These are phyloP conservation scores for Cryptosporidium felis DNA, from an alignment of 169 alveolate genomes.

Conservation along the genomic window DNA sequence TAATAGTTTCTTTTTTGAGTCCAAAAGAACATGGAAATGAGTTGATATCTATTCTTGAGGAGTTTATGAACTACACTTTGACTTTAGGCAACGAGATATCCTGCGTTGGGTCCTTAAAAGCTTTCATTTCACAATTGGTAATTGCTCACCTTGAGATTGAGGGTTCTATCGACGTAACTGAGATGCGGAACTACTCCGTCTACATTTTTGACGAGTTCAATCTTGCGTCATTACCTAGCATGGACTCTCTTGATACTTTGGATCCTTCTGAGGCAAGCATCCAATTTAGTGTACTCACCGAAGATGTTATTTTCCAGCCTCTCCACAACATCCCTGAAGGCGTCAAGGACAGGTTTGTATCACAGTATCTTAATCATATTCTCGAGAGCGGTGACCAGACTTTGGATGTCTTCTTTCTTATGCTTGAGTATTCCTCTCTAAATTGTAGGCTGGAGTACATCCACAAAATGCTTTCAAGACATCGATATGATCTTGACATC, in stretches of 20 bases:
- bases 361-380: slow-evolving; percentile 52
- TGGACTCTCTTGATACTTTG: slow-evolving; percentile 1
- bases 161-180: neutral
- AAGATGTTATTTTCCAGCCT: neutral
- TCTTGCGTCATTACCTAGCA: neutral
- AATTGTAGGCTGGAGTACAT: slow-evolving; percentile 29
- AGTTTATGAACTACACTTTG: slow-evolving; percentile 10
- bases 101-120: slow-evolving; percentile 16
- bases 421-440: slow-evolving; percentile 43
- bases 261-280: slow-evolving; percentile 12
- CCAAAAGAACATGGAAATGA: neutral
- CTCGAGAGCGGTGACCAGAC: neutral
- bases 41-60: neutral
- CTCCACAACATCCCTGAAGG: neutral
- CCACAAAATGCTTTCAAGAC: neutral
- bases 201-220: slow-evolving; percentile 10
- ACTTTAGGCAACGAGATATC: neutral
- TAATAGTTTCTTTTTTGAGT: slow-evolving; percentile 8
- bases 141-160: slow-evolving; percentile 37
- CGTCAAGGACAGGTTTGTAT: slow-evolving; percentile 16
- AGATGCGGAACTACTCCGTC: neutral
- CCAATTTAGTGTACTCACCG: neutral
- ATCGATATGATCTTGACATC: neutral
- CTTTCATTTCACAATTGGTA: slow-evolving; percentile 37
- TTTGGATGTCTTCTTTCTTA: slow-evolving; percentile 19